Base-by-base conservation (phyloP, 75 land plant species). In the Selaginella moellendorffii region DNA sequence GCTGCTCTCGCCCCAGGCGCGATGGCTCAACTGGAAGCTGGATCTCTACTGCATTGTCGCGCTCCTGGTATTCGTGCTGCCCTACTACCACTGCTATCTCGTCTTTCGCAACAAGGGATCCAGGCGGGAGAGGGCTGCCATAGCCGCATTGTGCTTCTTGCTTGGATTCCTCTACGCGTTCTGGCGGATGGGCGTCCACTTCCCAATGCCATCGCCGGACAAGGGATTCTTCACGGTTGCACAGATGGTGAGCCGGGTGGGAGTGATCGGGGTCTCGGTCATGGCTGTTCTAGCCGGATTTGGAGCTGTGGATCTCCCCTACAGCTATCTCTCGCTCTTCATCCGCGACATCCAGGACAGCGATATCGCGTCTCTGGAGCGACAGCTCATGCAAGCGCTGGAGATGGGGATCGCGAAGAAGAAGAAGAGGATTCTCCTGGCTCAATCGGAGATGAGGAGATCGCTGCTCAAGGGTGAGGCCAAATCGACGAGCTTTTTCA, bases 181-280 rank as follows among this genome's bases (percentile, higher is more conserved):
- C 72, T 89, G 96, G 96, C 86, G 86, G 56, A 85, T 89, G 86
- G 96, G 96, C 27, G 74, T 89, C 68, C 96, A 89, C 64, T 85
- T 89, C 65, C 96, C 96, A 0, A 89, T 89, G 96, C 96, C 90
- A 26, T 83, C 90, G 12, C 82, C 82, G 56, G 89, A 88, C 31
- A 85, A 77, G 79, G 96, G 96, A 82, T 86, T 83, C 63, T 83
- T 86, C 76, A 85, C 85, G 21, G 81, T 83, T 67, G 82, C 86
- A 54, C 96, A 86, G 65, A 71, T 90, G 66, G 86, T 90, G 21
- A 90, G 96, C 71, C 73, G 96, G 67, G 82, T 90, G 74, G 88
- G 90, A 19, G 96, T 89, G n/a, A 81, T 89, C 68, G 96, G 90
- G 24, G 96, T 89, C 22, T 81, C 84, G 31, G 80, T 90, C 56